A percentile compares a stretch with the other conserved stretches of the same genome.
Conservation (phyloP, 345 rosid species). For the Eucalyptus marginata region DNA sequence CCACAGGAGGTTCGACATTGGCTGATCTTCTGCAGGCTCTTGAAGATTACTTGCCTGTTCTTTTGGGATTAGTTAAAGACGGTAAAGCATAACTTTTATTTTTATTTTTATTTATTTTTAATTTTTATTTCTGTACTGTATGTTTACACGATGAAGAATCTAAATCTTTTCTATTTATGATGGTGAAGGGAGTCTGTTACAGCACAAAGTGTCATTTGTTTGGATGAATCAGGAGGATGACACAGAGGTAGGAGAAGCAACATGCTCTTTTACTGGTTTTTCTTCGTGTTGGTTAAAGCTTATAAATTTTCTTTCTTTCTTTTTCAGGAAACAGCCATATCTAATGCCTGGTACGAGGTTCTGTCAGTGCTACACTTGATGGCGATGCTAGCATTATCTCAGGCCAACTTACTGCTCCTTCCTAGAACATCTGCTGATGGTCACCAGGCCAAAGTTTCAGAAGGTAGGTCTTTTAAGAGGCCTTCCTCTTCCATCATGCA, state of each 20-base stretch:
- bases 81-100: conserved; percentile 21
- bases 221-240: conserved; percentile 98
- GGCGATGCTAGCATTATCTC: conserved; percentile 89
- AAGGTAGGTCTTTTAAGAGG: conserved; percentile 40
- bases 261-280: not conserved
- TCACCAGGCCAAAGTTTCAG: conserved; percentile 79
- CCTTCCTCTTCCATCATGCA: not conserved
- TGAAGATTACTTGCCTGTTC: conserved; percentile 92
- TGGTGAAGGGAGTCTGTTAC: conserved; percentile 59
- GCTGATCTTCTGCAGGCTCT: conserved; percentile 97
- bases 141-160: not conserved
- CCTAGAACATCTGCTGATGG: conserved; percentile 80
- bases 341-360: conserved; percentile 93
- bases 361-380: conserved; percentile 93
- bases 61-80: conserved; percentile 82
- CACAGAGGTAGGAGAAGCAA: conserved; percentile 45
- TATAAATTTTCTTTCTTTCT: not conserved
- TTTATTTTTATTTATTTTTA: too few relatives aligned
- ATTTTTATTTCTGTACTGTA: not conserved
- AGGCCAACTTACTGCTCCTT: conserved; percentile 84
- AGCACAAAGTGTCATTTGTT: conserved; percentile 65
- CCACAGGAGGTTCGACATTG: conserved; percentile 80
- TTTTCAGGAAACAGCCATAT: conserved; percentile 81
- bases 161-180: not conserved
- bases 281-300: not conserved